Evolutionary conservation across 495 filamentous ascomycete genomes (phyloP), one percentile per base, ranked within the genome.

Genomic region (Chaetomium cochliodes): DNA sequence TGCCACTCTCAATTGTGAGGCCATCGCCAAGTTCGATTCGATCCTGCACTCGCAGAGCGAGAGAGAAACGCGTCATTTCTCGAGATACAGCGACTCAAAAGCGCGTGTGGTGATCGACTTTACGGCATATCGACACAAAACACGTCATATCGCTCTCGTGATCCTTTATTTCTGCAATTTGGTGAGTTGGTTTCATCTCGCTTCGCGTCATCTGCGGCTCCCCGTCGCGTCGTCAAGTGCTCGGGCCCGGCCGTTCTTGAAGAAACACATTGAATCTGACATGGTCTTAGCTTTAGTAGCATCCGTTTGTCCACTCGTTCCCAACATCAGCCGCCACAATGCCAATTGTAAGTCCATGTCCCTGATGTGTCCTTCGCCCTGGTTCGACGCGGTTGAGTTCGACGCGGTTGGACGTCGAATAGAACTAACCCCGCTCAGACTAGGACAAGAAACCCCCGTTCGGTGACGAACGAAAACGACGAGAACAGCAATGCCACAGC

Each of bases 391-490:
- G 46, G 30, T 58, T 63, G 55, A 39, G 13, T 60, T 18, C 41
- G 58, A 59, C 60, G 64, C 46, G 47, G 33, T 58, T 63, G 56
- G 44, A 16, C 64, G 42, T 50, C 2, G 26, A 56, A 1, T 12
- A 9, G 42, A 16, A n/a, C 30, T 69, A 13, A 69, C 61, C 50
- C 41, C 25, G 22, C 51, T 20, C 26, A 46, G 57, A 58, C 61
- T 65, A 60, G 58, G 28, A 71, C 69, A 49, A 73, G 67, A 65
- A 73, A 62, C 66, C 54, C 58, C 62, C 87, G 92, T 77, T 83
- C 85, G 68, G 78, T 88, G 64, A 88, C 87, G 70, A 93, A 97
- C 74, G 92, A 97, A 78, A 97, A 97, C 72, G 94, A 97, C 72
- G 94, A 98, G 82, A 97, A 96, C 71, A 79, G 77, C 47, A 86